Base-by-base conservation (phyloP, 2,329 filamentous ascomycete species). In the Colletotrichum tropicicola region DNA sequence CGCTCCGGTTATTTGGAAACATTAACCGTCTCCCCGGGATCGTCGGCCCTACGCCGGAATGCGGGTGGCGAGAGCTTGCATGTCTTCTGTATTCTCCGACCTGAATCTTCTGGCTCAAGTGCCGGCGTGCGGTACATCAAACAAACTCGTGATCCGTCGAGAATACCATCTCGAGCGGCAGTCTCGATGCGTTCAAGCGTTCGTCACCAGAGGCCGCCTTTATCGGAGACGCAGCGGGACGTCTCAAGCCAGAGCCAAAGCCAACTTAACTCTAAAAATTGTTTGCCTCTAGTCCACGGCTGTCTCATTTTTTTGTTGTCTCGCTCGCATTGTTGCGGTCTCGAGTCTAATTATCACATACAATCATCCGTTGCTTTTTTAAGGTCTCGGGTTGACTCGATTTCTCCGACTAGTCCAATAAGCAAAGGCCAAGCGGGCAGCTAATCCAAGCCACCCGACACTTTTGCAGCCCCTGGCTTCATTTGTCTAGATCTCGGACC, bases 381-480 rank as follows among this genome's bases (percentile, higher is more conserved):
- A 27, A 19, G 19, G 23, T 32, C 13, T 43, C 15, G n/a, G 12
- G 3, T 30, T 28, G 9, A 19, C 30, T n/a, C 32, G 7, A 12
- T 28, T 6, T 45, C 17, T 6, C 21, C 25, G 25, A 30, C 48
- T 28, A 39, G 9, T 21, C 27, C 27, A 28, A 27, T 21, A 60
- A 44, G 6, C 5, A 35, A 43, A 12, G 17, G 43, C 28, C 43
- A 57, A 28, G 30, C 43, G 19, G 56, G 35, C 41, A 54, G 27
- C 43, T 60, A 49, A 35, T 8, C 9, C 56, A 55, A 53, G 61
- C 56, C 61, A 54, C 48, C 17, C 56, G 35, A 44, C 56, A 15
- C 48, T 39, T 35, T 44, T 9, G 15, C 48, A 25, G 35, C 56
- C 48, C 61, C 48, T 60, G 48, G 21, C 32, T 25, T 60, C 32